These are phyloP conservation scores for Xylaria sp. DNA, from an alignment of 2,329 filamentous ascomycete species.

Conservation along the genomic window DNA sequence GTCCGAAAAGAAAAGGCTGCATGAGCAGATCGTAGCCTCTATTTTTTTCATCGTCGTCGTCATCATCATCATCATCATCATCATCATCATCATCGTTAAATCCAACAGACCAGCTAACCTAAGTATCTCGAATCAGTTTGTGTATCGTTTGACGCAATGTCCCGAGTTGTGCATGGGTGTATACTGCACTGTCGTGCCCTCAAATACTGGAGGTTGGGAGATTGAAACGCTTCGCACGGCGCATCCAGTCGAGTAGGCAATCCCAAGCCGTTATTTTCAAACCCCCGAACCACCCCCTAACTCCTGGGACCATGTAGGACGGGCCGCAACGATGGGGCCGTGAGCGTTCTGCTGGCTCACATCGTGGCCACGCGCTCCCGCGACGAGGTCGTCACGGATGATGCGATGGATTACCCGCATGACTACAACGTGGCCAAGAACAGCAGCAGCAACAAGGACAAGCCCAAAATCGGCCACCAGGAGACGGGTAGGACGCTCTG, in stretches of 20 bases:
- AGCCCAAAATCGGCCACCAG: slow-evolving; percentile 74
- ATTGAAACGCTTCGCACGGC: slow-evolving; percentile 65
- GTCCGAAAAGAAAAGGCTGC: background rate
- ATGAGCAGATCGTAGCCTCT: background rate
- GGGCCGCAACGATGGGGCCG: slow-evolving; percentile 63
- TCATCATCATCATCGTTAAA: background rate
- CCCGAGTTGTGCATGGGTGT: slow-evolving; percentile 82
- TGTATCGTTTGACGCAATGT: slow-evolving; percentile 78
- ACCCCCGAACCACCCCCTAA: background rate
- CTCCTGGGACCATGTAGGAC: slow-evolving; percentile 46
- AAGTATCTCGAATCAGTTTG: slow-evolving; percentile 64
- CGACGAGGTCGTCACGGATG: slow-evolving; percentile 72
- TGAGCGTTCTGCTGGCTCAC: slow-evolving; percentile 77
- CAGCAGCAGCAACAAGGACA: slow-evolving; percentile 48
- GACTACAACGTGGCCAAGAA: slow-evolving; percentile 69
- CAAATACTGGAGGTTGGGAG: slow-evolving; percentile 57
- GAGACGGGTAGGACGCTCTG: slow-evolving; percentile 78
- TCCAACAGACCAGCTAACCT: slow-evolving; percentile 1
- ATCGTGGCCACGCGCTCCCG: slow-evolving; percentile 78
- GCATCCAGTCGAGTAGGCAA: slow-evolving; percentile 61
- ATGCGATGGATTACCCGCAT: slow-evolving; percentile 77
- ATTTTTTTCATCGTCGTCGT: background rate
- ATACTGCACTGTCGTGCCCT: slow-evolving; percentile 72
- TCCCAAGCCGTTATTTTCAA: background rate
- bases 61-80: background rate